A percentile compares a stretch with the other conserved stretches of the same genome.
phyloP scores from a whole-genome alignment of 1,284 basidiomycete genomes.

The Farysia itapuensis region DNA sequence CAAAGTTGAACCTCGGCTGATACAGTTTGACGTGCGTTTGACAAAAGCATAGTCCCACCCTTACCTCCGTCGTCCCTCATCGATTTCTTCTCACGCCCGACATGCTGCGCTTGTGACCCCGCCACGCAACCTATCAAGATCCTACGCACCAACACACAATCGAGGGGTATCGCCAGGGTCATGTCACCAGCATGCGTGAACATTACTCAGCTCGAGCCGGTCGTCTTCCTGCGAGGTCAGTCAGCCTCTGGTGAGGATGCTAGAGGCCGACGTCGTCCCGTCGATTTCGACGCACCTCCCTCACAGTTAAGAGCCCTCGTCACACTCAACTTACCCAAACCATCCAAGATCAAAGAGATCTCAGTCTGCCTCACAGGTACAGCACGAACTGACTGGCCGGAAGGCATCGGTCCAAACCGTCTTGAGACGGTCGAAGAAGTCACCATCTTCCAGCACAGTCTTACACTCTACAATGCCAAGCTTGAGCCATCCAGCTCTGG shows the following conservation, averaged over 20 bases:
- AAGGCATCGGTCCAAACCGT: slow-evolving; percentile 79
- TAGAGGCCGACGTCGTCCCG: slow-evolving; percentile 36
- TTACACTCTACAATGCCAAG: slow-evolving; percentile 68
- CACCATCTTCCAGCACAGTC: slow-evolving; percentile 72
- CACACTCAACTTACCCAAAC: slow-evolving; percentile 75
- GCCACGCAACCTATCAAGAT: no score
- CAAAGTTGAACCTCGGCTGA: no score
- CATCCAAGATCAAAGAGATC: slow-evolving; percentile 84
- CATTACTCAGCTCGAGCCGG: slow-evolving; percentile 50
- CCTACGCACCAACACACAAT: no score
- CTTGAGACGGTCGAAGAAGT: slow-evolving; percentile 81
- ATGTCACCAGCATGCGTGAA: slow-evolving; percentile 40
- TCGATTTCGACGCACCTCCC: slow-evolving; percentile 65
- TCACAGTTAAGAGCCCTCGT: slow-evolving; percentile 86
- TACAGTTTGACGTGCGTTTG: no score
- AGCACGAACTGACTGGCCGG: slow-evolving; percentile 73
- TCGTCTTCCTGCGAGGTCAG: slow-evolving; percentile 54
- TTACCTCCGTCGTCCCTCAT: no score
- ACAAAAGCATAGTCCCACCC: no score
- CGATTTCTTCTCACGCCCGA: no score
- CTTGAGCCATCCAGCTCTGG: slow-evolving; percentile 3
- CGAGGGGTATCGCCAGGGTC: no score
- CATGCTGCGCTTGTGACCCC: no score
- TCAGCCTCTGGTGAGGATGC: slow-evolving; percentile 41
- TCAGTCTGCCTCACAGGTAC: slow-evolving; percentile 76